A percentile compares a stretch with the other conserved stretches of the same genome.
These are phyloP conservation scores for Eimeria brunetti DNA, from an alignment of 169 alveolate species.

Conservation along the genomic window DNA sequence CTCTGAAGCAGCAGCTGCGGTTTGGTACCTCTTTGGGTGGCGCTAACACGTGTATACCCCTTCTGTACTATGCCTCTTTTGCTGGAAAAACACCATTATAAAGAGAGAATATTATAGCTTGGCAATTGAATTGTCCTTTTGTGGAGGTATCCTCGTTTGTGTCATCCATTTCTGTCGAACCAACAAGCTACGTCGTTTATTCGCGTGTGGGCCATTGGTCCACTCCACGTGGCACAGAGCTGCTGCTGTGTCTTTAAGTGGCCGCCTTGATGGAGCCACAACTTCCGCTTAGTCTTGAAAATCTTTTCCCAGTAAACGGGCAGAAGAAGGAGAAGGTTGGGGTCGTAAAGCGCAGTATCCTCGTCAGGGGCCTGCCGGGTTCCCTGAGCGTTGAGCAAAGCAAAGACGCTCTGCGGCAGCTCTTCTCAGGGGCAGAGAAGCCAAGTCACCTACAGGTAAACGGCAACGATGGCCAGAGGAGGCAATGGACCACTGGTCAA, in stretches of 20 bases:
- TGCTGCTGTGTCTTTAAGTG: not conserved
- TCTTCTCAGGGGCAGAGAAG: not conserved
- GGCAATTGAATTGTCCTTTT: not conserved
- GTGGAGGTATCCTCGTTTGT: not conserved
- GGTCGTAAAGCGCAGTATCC: slow-evolving; percentile 29
- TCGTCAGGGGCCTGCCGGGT: slow-evolving; percentile 44
- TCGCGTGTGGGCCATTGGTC: not conserved
- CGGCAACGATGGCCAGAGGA: not conserved
- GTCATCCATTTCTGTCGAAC: not conserved
- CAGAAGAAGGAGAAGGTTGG: not conserved
- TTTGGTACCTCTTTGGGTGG: too few relatives aligned
- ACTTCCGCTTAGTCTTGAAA: not conserved
- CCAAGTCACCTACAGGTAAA: not conserved
- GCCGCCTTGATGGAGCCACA: not conserved
- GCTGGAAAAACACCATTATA: not conserved
- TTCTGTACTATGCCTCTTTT: not conserved
- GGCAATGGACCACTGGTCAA: not conserved
- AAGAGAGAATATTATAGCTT: not conserved
- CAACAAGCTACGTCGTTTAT: not conserved
- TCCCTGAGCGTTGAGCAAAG: slow-evolving; percentile 30
- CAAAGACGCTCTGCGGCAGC: slow-evolving; percentile 51
- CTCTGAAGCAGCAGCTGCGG: too few relatives aligned
- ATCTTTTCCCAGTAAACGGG: not conserved
- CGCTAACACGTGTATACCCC: too few relatives aligned
- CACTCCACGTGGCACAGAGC: not conserved